Base-by-base conservation (phyloP, 108 stramenopile species). In the Thalassiosira profunda region DNA sequence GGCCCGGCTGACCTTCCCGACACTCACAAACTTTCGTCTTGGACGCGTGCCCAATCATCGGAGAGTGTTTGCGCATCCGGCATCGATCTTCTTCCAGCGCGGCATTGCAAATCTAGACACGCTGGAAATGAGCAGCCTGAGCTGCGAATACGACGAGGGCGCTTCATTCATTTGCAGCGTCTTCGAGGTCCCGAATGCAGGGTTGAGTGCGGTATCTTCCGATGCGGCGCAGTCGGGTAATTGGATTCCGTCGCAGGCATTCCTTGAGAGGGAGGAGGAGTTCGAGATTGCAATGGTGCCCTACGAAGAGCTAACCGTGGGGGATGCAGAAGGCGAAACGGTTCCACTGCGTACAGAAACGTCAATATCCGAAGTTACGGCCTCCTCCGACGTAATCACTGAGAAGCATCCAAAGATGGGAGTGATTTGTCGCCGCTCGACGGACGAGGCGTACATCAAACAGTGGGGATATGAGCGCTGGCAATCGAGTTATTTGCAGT, bases 51-150 rank as follows among this genome's bases (percentile, higher is more conserved):
- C 60, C 0, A 69, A 85, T 58, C 92, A 91, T 61, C 86, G 92
- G 21, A 84, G 95, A 5, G 86, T 91, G 36, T 93, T 96, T 81
- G 74, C 75, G 8, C 90, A 92, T 59, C 88, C 92, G 0, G 90
- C 92, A 5, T 88, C 92, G 0, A 91, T 93, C 21, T 96, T 96
- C 53, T 88, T 96, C 51, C 76, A 90, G 41, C 68, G 87, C 1
- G 79, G 79, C 7, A 89, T 95, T 80, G 95, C 90, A 17, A 75
- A 81, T 43, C 25, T 82, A 14, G 88, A 88, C 18, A 89, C 89
- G 1, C 44, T 86, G 25, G 89, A 95, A 68, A 88, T 91, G 41
- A 86, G 86, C 25, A 86, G 84, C 12, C 63, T 92, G 14, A 85
- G 84, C 5, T 79, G 71, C 1, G 94, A 92, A 69, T 65, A 63